Conservation (phyloP, 352 stramenopile genomes). For the Phytophthora pseudosyringae region DNA sequence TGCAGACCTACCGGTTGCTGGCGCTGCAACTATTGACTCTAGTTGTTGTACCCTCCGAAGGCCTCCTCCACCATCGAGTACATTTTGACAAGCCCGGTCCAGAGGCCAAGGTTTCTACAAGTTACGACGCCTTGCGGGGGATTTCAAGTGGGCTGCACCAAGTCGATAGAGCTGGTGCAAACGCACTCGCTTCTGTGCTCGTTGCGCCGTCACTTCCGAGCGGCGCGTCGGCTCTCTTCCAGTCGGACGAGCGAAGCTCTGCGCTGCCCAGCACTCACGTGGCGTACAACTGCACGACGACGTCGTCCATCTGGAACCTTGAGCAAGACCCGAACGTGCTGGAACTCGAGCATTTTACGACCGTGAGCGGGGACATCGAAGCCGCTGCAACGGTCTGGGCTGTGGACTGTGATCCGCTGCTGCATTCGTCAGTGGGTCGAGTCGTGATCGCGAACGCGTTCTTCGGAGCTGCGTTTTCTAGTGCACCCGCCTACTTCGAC, state of each 20-base stretch:
- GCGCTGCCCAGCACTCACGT: constrained; percentile 16
- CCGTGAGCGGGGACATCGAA: background rate
- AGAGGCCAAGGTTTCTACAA: constrained; percentile 4
- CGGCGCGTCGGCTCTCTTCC: background rate
- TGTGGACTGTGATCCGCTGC: constrained; percentile 3
- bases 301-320: constrained; percentile 25
- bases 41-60: background rate
- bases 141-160: constrained; percentile 10
- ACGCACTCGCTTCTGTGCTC: constrained; percentile 14
- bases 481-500: constrained; percentile 14
- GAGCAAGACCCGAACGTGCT: constrained; percentile 20
- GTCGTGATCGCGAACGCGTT: constrained; percentile 18
- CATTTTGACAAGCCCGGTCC: background rate
- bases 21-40: background rate
- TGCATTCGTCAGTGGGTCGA: constrained; percentile 6
- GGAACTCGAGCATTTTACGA: constrained; percentile 8
- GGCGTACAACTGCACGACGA: constrained; percentile 30
- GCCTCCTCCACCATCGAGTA: constrained; percentile 16
- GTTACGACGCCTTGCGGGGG: constrained; percentile 11
- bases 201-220: constrained; percentile 4
- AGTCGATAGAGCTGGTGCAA: constrained; percentile 5
- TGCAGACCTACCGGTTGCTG: constrained; percentile 3
- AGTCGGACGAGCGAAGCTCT: background rate
- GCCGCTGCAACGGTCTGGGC: background rate
- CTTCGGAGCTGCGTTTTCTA: constrained; percentile 5